Evolutionary conservation across 2,329 filamentous ascomycete genomes (phyloP), one percentile per base, ranked within the genome.

Genomic region (Fusarium pininemorale): DNA sequence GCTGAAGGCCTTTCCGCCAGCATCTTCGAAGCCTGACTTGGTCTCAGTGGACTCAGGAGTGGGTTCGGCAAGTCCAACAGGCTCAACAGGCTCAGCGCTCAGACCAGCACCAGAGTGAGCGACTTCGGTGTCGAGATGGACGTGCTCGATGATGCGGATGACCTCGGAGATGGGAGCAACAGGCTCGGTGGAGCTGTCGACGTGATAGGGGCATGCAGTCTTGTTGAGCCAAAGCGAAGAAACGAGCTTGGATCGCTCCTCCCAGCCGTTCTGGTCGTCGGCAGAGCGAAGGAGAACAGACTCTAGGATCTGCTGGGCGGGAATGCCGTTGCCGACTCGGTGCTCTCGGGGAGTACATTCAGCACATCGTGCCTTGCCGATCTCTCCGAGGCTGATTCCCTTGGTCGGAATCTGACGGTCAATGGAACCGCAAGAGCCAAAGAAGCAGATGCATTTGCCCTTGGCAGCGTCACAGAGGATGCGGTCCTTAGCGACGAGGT

Each of bases 351-450:
- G 24, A 5, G 73, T 75, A 44, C 78, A 80, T 4, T 44, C 24
- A 2, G 48, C 51, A 8, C 77, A 79, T 1, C 73, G 70, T 0
- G 70, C 20, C 45, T 76, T 74, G 7, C 16, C 6, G 13, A 80
- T 4, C 0, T 56, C 30, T 3, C 50, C 6, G 4, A 78, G 35
- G 4, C 63, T 70, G 6, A 78, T 37, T 0, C 59, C 56, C 1
- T 42, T 37, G 30, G 69, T 59, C 0, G 44, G 30, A 7, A 63
- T n/a, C 0, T 62, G 35, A 5, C 47, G 59, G 6, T 54, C 37
- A 11, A 79, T 35, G 0, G 1, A 35, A 5, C 79, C 78, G 7
- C 79, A 80, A 3, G 76, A 78, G 0, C 77, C 79, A 5, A 79
- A 75, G 50, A 63, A 78, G 64, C 78, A 79, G 12, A 72, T 37